Base-by-base conservation (phyloP, 441 rosid species). In the Oxalis stricta region DNA sequence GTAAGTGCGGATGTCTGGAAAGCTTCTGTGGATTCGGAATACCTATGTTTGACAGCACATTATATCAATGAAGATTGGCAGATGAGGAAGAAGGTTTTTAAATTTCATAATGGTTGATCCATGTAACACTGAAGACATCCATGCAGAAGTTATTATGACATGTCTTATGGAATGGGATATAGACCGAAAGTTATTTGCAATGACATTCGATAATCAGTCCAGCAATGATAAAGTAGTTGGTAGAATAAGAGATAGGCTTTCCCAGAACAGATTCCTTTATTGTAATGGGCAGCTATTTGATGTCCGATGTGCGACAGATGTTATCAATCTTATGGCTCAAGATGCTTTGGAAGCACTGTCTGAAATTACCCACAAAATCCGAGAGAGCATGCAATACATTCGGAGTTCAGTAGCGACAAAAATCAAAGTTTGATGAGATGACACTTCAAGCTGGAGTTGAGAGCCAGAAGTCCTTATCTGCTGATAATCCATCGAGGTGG, bases 101-200 rank as follows among this genome's bases (percentile, higher is more conserved):
- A 73, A 66, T 57, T 73, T 78, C 43, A 48, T 69, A 46, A 13
- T 50, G 41, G 32, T 76, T 37, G 79, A 78, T 50, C 63, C 59
- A n/a, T 75, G 79, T 63, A 67, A 66, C 20, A 69, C 70, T 0
- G 72, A 68, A 48, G 87, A 73, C 38, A 64, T 54, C 63, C 72
- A 67, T 18, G 62, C 87, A 13, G 87, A 75, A 22, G 75, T 53
- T 35, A 55, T 82, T 34, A 75, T 73, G 54, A 36, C 56, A 1
- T 73, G 76, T 52, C 68, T 82, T 21, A 71, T 78, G 92, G 84
- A 82, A 6, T 82, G 84, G 87, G 84, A 76, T 65, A 78, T 82
- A 12, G 84, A 82, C 39, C 64, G 77, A 23, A 78, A 73, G 64
- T 52, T 78, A 58, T 76, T 76, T 48, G 68, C 79, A n/a, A 60